Conservation (phyloP, 2,329 filamentous ascomycete species). For the Didymella glomerata region DNA sequence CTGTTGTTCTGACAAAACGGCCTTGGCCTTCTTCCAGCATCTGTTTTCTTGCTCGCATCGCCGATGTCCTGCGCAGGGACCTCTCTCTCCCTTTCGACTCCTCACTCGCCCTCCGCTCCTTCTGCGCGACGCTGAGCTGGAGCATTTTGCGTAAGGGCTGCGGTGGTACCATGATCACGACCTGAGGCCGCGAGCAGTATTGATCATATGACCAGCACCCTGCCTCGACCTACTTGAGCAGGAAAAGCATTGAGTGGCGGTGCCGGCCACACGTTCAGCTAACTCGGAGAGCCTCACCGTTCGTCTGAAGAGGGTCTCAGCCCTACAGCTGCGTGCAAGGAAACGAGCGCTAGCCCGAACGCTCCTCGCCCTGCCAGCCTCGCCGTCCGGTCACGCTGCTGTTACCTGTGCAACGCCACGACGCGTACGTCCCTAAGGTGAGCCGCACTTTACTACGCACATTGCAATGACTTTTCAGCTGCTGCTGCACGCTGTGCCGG, state of each 20-base stretch:
- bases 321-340: constrained; percentile 21
- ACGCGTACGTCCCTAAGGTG: constrained; percentile 23
- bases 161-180: constrained; percentile 43
- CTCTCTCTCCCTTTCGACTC: constrained; percentile 26
- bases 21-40: constrained; percentile 9
- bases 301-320: constrained; percentile 20
- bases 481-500: constrained; percentile 15
- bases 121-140: constrained; percentile 30
- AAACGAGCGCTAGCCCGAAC: constrained; percentile 19
- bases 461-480: constrained; percentile 13
- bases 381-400: constrained; percentile 22
- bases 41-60: constrained; percentile 18
- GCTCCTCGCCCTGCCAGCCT: constrained; percentile 30
- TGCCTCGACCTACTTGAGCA: constrained; percentile 15
- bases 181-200: constrained; percentile 18
- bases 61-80: constrained; percentile 20
- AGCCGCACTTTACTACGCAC: constrained; percentile 23
- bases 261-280: constrained; percentile 31
- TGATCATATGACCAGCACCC: constrained; percentile 25
- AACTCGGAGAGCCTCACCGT: constrained; percentile 26
- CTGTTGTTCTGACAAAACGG: constrained; percentile 15
- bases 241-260: constrained; percentile 32
- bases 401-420: constrained; percentile 9
- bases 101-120: constrained; percentile 20
- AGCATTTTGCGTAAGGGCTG: constrained; percentile 35